These are phyloP conservation scores for Phaffia rhodozyma DNA, from an alignment of 1,284 basidiomycete genomes.

Conservation along the genomic window DNA sequence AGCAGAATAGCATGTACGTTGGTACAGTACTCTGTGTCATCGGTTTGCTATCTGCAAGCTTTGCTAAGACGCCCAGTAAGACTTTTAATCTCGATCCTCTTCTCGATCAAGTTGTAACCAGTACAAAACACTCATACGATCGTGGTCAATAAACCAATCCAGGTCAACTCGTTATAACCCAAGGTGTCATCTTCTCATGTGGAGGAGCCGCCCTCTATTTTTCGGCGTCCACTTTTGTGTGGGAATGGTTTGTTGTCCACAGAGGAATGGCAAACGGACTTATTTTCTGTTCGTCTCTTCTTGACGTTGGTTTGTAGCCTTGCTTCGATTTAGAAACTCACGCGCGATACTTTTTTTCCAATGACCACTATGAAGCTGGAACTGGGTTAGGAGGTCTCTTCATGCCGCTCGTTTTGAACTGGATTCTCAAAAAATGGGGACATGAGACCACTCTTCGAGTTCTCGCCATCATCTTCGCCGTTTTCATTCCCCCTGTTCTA, in stretches of 20 bases:
- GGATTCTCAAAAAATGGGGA: conserved; percentile 18
- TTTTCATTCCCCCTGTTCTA: conserved; percentile 13
- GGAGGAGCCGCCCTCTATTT: conserved; percentile 22
- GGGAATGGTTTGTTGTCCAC: conserved; percentile 18
- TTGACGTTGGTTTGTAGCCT: conserved; percentile 13
- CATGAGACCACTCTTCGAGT: conserved; percentile 18
- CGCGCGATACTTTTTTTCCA: no score
- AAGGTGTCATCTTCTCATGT: conserved; percentile 21
- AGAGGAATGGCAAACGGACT: conserved; percentile 17
- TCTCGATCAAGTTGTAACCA: not conserved
- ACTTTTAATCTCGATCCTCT: not conserved
- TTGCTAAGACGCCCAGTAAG: conserved; percentile 13
- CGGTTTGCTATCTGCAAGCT: conserved; percentile 20
- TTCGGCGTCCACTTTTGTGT: conserved; percentile 15
- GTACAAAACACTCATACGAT: no score
- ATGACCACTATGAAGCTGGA: conserved; percentile 9
- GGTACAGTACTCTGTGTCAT: conserved; percentile 18
- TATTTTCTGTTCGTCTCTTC: not conserved
- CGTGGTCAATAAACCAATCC: no score
- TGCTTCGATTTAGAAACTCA: no score
- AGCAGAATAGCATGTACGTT: conserved; percentile 17
- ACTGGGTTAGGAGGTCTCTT: conserved; percentile 19
- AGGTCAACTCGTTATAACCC: conserved; percentile 20
- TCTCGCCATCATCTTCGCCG: conserved; percentile 16
- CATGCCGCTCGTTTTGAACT: conserved; percentile 20